Conservation (phyloP, 2,329 filamentous ascomycete species). For the Fonsecaea nubica region DNA sequence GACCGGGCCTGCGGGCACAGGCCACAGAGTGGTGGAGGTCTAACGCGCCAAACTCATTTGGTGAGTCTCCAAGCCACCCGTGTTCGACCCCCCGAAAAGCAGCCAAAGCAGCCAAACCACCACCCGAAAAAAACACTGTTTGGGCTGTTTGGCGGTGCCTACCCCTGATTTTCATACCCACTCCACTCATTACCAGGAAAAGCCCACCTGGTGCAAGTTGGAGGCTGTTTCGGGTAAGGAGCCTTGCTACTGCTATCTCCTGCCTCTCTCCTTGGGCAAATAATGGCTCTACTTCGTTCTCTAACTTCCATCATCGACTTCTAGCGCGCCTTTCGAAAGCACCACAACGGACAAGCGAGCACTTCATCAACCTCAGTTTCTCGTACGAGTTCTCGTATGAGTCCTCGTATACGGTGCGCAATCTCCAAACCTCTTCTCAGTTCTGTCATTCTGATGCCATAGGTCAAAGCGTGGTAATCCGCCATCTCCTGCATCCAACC, state of each 20-base stretch:
- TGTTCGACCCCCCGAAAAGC: not conserved
- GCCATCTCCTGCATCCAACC: slow-evolving; percentile 13
- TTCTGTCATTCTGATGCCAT: not conserved
- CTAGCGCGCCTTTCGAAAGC: slow-evolving; percentile 8
- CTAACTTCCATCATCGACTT: slow-evolving; percentile 6
- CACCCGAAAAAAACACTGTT: not conserved
- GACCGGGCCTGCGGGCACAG: slow-evolving; percentile 20
- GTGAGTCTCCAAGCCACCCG: slow-evolving; percentile 23
- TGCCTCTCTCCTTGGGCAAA: not conserved
- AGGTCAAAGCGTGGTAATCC: not conserved
- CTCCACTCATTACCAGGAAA: not conserved
- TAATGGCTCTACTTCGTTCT: not conserved
- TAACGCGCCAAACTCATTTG: slow-evolving; percentile 25
- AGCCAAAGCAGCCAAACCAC: not conserved
- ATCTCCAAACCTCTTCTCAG: slow-evolving; percentile 8
- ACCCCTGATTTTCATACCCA: slow-evolving; percentile 2
- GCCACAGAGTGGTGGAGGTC: slow-evolving; percentile 5
- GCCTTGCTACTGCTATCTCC: not conserved
- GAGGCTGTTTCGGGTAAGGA: not conserved
- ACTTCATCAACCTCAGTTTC: not conserved
- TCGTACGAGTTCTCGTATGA: too few species aligned
- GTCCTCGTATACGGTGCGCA: not conserved
- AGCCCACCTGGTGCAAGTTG: not conserved
- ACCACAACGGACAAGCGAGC: not conserved
- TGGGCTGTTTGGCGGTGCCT: not conserved